Conservation (phyloP, 2,329 filamentous ascomycete genomes). For the Phaeoacremonium minimum region DNA sequence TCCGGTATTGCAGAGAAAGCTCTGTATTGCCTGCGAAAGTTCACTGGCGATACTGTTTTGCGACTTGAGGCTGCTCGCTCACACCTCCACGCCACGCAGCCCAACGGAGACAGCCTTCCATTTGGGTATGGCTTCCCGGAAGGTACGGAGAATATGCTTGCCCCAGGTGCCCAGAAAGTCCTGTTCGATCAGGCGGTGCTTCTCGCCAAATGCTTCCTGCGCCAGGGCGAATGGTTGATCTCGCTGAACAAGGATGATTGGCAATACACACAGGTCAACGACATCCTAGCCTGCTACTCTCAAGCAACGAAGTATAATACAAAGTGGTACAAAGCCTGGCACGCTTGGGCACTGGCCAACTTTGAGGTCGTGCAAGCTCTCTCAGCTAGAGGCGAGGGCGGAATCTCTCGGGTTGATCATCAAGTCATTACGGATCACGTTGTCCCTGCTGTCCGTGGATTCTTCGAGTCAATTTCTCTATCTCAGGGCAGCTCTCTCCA, state of each 20-base stretch:
- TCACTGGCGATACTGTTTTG: slow-evolving; percentile 55
- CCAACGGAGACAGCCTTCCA: slow-evolving; percentile 29
- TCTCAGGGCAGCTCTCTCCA: slow-evolving; percentile 91
- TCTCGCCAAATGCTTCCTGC: slow-evolving; percentile 91
- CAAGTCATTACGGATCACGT: slow-evolving; percentile 76
- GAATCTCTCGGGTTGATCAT: slow-evolving; percentile 44
- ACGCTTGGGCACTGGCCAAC: slow-evolving; percentile 96
- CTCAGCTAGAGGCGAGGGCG: slow-evolving; percentile 59
- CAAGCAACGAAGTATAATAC: slow-evolving; percentile 92
- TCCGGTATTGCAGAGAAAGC: slow-evolving; percentile 48
- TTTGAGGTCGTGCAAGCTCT: slow-evolving; percentile 94
- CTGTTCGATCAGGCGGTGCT: slow-evolving; percentile 63
- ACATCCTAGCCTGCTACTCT: slow-evolving; percentile 86
- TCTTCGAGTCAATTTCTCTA: slow-evolving; percentile 94
- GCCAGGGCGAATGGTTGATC: slow-evolving; percentile 95
- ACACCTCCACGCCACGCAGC: slow-evolving; percentile 41
- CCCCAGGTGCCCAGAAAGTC: slow-evolving; percentile 45
- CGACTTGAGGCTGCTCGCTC: slow-evolving; percentile 48
- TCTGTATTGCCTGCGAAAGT: slow-evolving; percentile 54
- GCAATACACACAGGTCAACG: slow-evolving; percentile 79
- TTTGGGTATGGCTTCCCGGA: slow-evolving; percentile 20
- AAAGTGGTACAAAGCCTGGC: slow-evolving; percentile 98
- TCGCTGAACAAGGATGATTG: slow-evolving; percentile 82
- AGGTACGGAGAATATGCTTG: slow-evolving; percentile 37
- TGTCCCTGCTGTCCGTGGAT: slow-evolving; percentile 89